Percentiles rank a stretch among this genome's conserved stretches.
phyloP scores from a whole-genome alignment of 2,329 filamentous ascomycete species.

The Xylariaceae sp. region DNA sequence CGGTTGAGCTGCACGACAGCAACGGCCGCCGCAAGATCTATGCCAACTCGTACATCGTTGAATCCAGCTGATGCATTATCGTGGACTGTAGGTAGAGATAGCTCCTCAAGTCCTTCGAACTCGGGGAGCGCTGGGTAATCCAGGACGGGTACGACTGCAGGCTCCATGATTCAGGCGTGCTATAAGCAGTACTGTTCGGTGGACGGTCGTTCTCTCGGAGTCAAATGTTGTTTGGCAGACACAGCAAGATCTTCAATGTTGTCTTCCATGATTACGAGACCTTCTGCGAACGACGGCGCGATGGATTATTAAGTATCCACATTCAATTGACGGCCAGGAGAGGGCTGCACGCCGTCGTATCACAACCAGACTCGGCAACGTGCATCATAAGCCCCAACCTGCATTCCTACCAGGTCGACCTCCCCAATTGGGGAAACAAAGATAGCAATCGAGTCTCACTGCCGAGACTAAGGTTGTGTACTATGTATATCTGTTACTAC shows the following conservation, averaged over 20 bases:
- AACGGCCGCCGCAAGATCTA: conserved; percentile 36
- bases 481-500: background rate
- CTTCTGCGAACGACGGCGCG: background rate
- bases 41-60: conserved; percentile 25
- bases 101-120: conserved; percentile 13
- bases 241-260: background rate
- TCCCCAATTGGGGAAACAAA: background rate
- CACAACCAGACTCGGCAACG: background rate
- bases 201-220: background rate
- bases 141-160: background rate
- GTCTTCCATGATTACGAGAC: background rate
- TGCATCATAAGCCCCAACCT: background rate
- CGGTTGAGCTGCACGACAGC: conserved; percentile 43
- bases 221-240: background rate
- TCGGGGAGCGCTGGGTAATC: conserved; percentile 8
- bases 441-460: conserved; percentile 1
- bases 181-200: background rate
- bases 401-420: background rate
- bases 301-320: background rate
- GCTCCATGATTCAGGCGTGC: conserved; percentile 6
- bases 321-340: background rate
- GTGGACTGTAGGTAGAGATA: conserved; percentile 2
- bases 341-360: conserved; percentile 5
- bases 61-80: conserved; percentile 6
- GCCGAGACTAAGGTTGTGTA: conserved; percentile 2